Percentiles rank a stretch among this genome's conserved stretches.
Evolutionary conservation across 495 filamentous ascomycete genomes (phyloP).

Genomic region (Penicillium cinerascens): DNA sequence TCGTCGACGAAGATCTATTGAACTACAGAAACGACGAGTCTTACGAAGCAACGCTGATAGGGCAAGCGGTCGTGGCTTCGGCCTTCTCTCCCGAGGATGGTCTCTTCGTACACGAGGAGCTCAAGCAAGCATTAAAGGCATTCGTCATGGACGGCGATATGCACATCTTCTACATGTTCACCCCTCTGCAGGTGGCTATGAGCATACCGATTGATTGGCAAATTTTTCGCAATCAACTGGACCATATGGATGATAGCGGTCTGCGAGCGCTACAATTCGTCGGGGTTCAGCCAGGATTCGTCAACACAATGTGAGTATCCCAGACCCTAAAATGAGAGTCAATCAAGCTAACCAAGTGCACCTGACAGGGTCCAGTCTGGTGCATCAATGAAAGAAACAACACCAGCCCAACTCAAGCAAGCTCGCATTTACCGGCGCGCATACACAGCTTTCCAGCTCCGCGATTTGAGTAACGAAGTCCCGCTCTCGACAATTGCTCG

Average conservation of each 20-base stretch:
- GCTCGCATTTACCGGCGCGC: conserved; percentile 71
- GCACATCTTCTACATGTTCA: conserved; percentile 81
- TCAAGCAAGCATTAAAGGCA: conserved; percentile 62
- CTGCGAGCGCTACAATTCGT: conserved; percentile 65
- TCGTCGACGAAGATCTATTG: conserved; percentile 35
- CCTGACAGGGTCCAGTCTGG: conserved; percentile 63
- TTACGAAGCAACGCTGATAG: conserved; percentile 62
- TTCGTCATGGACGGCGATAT: conserved; percentile 86
- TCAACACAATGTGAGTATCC: conserved; percentile 67
- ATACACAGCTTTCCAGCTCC: conserved; percentile 75
- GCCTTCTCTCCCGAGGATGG: conserved; percentile 74
- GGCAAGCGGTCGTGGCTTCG: conserved; percentile 70
- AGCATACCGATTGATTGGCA: conserved; percentile 64
- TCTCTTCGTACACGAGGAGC: conserved; percentile 67
- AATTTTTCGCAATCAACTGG: conserved; percentile 67
- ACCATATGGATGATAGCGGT: conserved; percentile 66
- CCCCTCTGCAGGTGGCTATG: conserved; percentile 55
- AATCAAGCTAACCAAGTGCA: background rate
- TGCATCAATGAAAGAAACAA: conserved; percentile 59
- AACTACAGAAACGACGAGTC: conserved; percentile 40
- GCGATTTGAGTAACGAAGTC: conserved; percentile 76
- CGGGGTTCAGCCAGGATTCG: conserved; percentile 62
- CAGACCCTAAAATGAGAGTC: no score
- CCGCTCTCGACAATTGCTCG: conserved; percentile 66
- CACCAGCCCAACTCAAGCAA: conserved; percentile 53